Base-by-base conservation (phyloP, 495 filamentous ascomycete species). In the Penicillium waksmanii region DNA sequence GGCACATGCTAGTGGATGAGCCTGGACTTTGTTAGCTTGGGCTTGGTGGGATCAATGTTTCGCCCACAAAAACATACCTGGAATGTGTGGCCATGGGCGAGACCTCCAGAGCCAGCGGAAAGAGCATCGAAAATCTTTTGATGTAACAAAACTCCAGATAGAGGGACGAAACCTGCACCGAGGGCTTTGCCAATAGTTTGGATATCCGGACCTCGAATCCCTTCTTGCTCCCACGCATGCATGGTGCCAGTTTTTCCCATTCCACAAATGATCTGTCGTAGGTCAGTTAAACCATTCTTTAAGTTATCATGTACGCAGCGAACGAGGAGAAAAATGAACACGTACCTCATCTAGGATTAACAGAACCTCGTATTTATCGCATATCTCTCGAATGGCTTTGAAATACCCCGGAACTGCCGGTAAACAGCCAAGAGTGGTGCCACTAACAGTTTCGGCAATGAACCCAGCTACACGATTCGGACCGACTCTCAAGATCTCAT, bases 401-500 rank as follows among this genome's bases (percentile, higher is more conserved):
- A 78, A 72, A 46, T 81, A 82, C 8, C 72, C 74, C 13, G 64
- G 57, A 3, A 74, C 66, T 6, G 77, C 58, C 1, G 77, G 65
- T 3, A 81, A 69, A 51, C 74, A 80, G 18, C 79, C 79, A 0
- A 76, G 49, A 10, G 76, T 70, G 15, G 79, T 76, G 9, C 87
- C 87, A 40, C 81, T 79, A 11, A 86, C 73, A 3, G 87, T 83
- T 65, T 91, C 88, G 1, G 82, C 80, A 19, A 90, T 69, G 62
- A 90, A 89, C 1, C 83, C 89, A 56, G 80, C 83, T 11, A 91
- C 87, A 1, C 74, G 85, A 15, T 85, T 74, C 2, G 85, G 81
- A 10, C 87, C 87, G 2, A 89, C 66, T 13, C 79, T 68, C 53
- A 83, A 71, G 58, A 92, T 88, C 63, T 88, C 85, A 13, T 80